phyloP scores from a whole-genome alignment of 2,329 filamentous ascomycete genomes.

The Arthrobotrys sinensis region DNA sequence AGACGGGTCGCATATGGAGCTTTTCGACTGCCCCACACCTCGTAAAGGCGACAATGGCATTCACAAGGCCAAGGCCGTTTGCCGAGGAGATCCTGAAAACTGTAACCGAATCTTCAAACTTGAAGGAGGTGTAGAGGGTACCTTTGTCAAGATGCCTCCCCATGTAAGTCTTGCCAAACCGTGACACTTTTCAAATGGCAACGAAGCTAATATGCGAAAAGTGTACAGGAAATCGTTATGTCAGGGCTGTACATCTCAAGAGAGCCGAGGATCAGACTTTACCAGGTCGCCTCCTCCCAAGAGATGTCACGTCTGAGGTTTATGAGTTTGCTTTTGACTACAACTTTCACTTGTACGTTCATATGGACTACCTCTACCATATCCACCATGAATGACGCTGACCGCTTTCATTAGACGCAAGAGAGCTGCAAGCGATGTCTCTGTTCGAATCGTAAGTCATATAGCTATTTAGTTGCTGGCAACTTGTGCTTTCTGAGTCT shows the following conservation, averaged over 20 bases:
- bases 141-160: constrained; percentile 46
- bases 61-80: constrained; percentile 50
- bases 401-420: constrained; percentile 38
- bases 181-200: not conserved
- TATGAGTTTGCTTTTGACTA: constrained; percentile 52
- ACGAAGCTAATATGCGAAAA: constrained; percentile 35
- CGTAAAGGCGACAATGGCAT: constrained; percentile 44
- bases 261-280: constrained; percentile 43
- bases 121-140: constrained; percentile 49
- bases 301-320: constrained; percentile 47
- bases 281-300: constrained; percentile 30
- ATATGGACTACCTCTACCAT: constrained; percentile 20
- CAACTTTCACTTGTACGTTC: constrained; percentile 43
- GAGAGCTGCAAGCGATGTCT: constrained; percentile 45
- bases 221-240: constrained; percentile 47
- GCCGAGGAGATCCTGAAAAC: constrained; percentile 50
- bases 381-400: not conserved
- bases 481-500: constrained; percentile 16
- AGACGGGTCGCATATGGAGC: constrained; percentile 70
- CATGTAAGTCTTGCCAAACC: constrained; percentile 41
- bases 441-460: constrained; percentile 50
- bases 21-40: constrained; percentile 66
- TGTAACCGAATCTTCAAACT: constrained; percentile 49
- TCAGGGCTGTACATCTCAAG: constrained; percentile 48
- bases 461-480: constrained; percentile 1